phyloP scores from a whole-genome alignment of 164 flowering plant species.

The Nymphaea colorata region DNA sequence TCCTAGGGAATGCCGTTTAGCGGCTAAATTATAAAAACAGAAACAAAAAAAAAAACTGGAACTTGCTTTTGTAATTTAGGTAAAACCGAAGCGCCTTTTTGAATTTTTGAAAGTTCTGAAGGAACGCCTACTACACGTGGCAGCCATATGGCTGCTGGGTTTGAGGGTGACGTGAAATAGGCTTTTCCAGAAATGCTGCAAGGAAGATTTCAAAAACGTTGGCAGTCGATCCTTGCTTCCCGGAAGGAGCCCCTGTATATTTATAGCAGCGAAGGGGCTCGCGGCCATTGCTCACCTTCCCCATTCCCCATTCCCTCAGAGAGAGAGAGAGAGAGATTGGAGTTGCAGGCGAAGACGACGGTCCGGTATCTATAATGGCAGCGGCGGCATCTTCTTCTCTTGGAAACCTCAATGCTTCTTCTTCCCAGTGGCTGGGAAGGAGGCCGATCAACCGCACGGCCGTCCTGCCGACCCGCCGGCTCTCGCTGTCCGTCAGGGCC shows the following conservation, averaged over 20 bases:
- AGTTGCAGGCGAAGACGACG: background rate
- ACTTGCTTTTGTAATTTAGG: too few relatives aligned
- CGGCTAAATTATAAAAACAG: too few relatives aligned
- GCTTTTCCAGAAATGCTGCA: too few relatives aligned
- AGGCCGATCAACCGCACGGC: conserved; percentile 35
- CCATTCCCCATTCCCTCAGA: background rate
- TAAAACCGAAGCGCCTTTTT: too few relatives aligned
- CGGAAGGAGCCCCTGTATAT: background rate
- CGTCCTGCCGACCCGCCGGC: conserved; percentile 31
- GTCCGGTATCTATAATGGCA: background rate
- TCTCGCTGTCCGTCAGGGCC: conserved; percentile 14
- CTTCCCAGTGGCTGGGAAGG: conserved; percentile 66
- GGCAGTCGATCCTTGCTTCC: background rate
- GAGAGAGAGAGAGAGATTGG: background rate
- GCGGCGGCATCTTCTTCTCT: conserved; percentile 53
- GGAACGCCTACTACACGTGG: too few relatives aligned
- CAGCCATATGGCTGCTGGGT: too few relatives aligned
- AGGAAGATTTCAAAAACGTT: background rate
- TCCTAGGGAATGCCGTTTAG: too few relatives aligned
- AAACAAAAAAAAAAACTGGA: too few relatives aligned
- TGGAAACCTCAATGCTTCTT: conserved; percentile 38
- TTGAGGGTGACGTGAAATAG: too few relatives aligned
- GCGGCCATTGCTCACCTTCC: background rate
- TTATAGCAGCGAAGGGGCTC: background rate
- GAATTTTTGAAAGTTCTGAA: too few relatives aligned